A percentile compares a stretch with the other conserved stretches of the same genome.
Conservation (phyloP, 257 asterid genomes). For the Sherardia arvensis region DNA sequence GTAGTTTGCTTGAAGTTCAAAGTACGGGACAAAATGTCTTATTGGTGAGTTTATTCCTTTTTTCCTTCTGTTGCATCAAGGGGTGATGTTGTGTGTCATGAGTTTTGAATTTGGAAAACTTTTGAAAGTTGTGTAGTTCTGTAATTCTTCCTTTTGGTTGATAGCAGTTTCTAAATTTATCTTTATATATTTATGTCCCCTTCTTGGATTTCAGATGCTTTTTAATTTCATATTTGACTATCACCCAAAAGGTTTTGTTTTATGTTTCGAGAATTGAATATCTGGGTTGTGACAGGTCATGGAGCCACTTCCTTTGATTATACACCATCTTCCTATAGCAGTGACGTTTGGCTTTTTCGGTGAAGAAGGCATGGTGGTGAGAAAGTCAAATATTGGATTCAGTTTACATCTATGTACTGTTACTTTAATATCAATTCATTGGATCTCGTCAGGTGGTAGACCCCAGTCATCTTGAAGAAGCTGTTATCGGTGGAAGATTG, state of each 20-base stretch:
- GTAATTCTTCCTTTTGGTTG: no score
- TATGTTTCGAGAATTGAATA: background rate
- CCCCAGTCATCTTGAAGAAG: constrained; percentile 89
- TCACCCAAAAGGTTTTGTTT: background rate
- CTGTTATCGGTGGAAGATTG: constrained; percentile 84
- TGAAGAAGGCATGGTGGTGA: constrained; percentile 58
- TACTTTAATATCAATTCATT: background rate
- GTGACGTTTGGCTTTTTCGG: constrained; percentile 88
- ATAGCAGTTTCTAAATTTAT: background rate
- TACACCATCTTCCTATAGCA: constrained; percentile 95
- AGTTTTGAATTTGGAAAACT: background rate
- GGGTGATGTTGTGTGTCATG: background rate
- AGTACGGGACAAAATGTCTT: background rate
- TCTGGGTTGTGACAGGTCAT: constrained; percentile 49
- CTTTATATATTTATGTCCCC: background rate
- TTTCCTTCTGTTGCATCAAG: background rate
- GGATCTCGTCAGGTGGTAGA: constrained; percentile 55
- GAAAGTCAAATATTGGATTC: constrained; percentile 7
- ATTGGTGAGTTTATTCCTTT: background rate
- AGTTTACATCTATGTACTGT: background rate
- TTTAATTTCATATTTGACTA: background rate
- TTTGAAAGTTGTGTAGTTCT: background rate
- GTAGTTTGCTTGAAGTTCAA: background rate
- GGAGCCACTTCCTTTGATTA: constrained; percentile 85
- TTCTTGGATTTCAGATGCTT: background rate